Percentiles rank a stretch among this genome's conserved stretches.
Conservation (phyloP, 129 eudicot genomes). For the Oenanthe sinensis region DNA sequence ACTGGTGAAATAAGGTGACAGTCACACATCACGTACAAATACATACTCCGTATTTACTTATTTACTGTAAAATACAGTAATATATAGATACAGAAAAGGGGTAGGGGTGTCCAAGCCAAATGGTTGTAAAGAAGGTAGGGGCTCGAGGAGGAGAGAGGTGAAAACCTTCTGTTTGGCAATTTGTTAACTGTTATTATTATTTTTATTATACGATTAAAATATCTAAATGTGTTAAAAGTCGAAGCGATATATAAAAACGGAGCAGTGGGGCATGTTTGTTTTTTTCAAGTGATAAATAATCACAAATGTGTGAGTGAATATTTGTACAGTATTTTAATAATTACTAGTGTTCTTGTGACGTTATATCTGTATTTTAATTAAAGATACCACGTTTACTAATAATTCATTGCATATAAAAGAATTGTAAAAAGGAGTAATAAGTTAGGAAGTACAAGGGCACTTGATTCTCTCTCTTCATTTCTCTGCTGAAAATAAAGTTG, state of each 20-base stretch:
- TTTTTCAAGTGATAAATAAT: too few species aligned
- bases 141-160: conserved; percentile 21
- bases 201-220: too few species aligned
- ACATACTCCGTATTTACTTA: too few species aligned
- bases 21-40: not conserved
- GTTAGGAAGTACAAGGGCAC: conserved; percentile 20
- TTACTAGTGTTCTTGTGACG: too few species aligned
- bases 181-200: not conserved
- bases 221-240: too few species aligned
- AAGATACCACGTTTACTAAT: not conserved
- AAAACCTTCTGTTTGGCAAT: conserved; percentile 11
- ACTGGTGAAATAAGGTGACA: conserved; percentile 6
- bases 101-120: not conserved
- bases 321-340: too few species aligned
- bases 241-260: too few species aligned
- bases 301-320: not conserved
- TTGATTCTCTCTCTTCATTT: not conserved
- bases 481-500: conserved; percentile 11
- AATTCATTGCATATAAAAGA: too few species aligned
- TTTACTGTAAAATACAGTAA: too few species aligned
- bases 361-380: not conserved
- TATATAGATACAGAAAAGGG: not conserved
- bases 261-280: not conserved
- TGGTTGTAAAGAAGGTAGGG: not conserved
- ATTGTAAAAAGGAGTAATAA: too few species aligned